Evolutionary conservation across 129 eudicot genomes (phyloP), one percentile per base, ranked within the genome.

Genomic region (Centella asiatica): DNA sequence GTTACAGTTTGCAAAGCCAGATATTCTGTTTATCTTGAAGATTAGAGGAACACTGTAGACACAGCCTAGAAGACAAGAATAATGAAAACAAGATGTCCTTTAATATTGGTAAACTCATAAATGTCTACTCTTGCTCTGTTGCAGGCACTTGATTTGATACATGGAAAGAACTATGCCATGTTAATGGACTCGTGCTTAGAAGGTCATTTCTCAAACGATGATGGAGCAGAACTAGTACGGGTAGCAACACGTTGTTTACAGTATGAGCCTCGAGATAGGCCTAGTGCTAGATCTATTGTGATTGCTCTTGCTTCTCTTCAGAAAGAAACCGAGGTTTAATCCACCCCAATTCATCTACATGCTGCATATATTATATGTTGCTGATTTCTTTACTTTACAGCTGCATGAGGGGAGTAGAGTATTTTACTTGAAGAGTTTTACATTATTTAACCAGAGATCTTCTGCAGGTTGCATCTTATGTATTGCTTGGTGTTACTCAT

Each of bases 211-310:
- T 82, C 84, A 11, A 75, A 82, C 19, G 82, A 82, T 56, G 95
- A 86, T 24, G 90, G 90, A 37, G 71, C 85, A 42, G 90, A 86
- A 55, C 67, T 86, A 46, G 84, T 86, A 46, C 72, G 75, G 24
- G 55, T 82, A 67, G 90, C 95, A 69, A 66, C 95, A 45, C 81
- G 90, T 3, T 86, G 95, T 59, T 77, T 86, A 67, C 90, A 86
- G 61, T 80, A 77, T 49, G 95, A 86, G 62, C 74, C 90, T 64
- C 95, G 90, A 42, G 95, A 86, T 55, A 80, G 95, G 83, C 90
- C 95, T 51, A 86, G 76, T 72, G 69, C 84, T 29, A 83, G 58
- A 69, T 72, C 84, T 27, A 72, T 86, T 53, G 82, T 70, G 46
- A 62, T 65, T 47, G 60, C 90, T 52, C 74, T 86, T 27, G 40